phyloP scores from a whole-genome alignment of 805 yeast genomes.

The Yarrowia hollandica region DNA sequence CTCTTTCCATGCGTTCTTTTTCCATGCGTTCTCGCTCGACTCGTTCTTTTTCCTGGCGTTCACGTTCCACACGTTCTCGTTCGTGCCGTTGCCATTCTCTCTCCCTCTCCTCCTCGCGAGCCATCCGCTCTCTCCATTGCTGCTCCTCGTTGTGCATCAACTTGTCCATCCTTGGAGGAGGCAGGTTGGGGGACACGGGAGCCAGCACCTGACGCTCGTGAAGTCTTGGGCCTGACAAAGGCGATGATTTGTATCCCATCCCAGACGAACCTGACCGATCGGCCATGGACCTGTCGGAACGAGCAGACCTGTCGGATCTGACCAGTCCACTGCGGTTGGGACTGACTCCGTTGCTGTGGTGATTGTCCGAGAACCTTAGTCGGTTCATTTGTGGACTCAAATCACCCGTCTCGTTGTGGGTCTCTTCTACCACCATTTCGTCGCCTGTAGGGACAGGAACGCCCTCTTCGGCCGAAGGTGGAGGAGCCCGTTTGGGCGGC shows the following conservation, averaged over 20 bases:
- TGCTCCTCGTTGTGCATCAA: constrained; percentile 6
- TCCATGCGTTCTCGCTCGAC: constrained; percentile 10
- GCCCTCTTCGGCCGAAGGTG: constrained; percentile 1
- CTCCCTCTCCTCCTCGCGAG: constrained; percentile 1
- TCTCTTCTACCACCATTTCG: neutral
- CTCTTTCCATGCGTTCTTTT: constrained; percentile 8
- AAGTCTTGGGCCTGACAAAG: constrained; percentile 5
- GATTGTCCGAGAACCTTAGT: neutral
- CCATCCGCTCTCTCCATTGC: constrained; percentile 20
- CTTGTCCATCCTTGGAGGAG: constrained; percentile 19
- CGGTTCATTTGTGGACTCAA: constrained; percentile 25
- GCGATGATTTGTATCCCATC: constrained; percentile 13
- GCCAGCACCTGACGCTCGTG: constrained; percentile 11
- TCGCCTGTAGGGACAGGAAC: neutral
- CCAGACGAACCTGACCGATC: constrained; percentile 4
- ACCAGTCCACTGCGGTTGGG: constrained; percentile 21
- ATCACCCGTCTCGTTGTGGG: neutral
- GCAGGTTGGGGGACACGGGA: constrained; percentile 11
- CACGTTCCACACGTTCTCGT: neutral
- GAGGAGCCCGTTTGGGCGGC: constrained; percentile 29
- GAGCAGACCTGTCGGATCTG: constrained; percentile 8
- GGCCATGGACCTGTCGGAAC: constrained; percentile 12
- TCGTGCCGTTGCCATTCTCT: neutral
- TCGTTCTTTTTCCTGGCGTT: constrained; percentile 12
- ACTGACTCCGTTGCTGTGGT: neutral